Conservation (phyloP, 2,329 filamentous ascomycete species). For the Penicillium sp. region DNA sequence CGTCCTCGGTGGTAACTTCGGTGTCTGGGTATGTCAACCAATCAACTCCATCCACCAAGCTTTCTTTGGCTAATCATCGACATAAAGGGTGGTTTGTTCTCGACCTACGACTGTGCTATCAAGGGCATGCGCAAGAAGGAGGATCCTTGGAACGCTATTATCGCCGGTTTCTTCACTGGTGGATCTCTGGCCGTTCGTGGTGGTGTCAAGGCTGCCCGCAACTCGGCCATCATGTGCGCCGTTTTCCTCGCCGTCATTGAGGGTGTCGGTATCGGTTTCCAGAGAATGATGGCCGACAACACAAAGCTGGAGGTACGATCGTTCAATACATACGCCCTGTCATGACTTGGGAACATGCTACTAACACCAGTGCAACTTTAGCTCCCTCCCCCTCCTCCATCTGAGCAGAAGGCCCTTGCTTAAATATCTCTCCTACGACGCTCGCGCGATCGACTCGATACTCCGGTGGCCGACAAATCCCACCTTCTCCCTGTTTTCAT, state of each 20-base stretch:
- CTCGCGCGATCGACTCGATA: slow-evolving; percentile 15
- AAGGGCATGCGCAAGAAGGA: slow-evolving; percentile 96
- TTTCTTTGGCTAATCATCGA: neutral
- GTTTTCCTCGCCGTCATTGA: slow-evolving; percentile 95
- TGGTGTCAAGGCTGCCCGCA: slow-evolving; percentile 87
- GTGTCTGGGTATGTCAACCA: slow-evolving; percentile 64
- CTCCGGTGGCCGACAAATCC: slow-evolving; percentile 25
- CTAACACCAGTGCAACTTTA: slow-evolving; percentile 21
- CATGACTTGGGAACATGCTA: slow-evolving; percentile 10
- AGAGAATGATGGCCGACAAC: slow-evolving; percentile 89
- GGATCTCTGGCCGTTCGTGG: slow-evolving; percentile 90
- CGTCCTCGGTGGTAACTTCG: slow-evolving; percentile 96
- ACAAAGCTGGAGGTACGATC: slow-evolving; percentile 75
- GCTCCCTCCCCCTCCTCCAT: slow-evolving; percentile 43
- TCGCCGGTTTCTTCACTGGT: slow-evolving; percentile 94
- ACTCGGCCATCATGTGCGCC: slow-evolving; percentile 94
- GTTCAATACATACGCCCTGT: neutral
- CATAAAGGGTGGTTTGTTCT: slow-evolving; percentile 80
- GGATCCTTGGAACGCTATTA: slow-evolving; percentile 97
- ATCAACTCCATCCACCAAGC: neutral
- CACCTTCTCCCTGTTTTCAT: slow-evolving; percentile 27
- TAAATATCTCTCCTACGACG: slow-evolving; percentile 26
- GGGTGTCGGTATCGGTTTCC: slow-evolving; percentile 94
- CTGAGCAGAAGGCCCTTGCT: slow-evolving; percentile 41
- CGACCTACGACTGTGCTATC: slow-evolving; percentile 89